phyloP scores from a whole-genome alignment of 306 rosid species.

The Lagenaria siceraria region DNA sequence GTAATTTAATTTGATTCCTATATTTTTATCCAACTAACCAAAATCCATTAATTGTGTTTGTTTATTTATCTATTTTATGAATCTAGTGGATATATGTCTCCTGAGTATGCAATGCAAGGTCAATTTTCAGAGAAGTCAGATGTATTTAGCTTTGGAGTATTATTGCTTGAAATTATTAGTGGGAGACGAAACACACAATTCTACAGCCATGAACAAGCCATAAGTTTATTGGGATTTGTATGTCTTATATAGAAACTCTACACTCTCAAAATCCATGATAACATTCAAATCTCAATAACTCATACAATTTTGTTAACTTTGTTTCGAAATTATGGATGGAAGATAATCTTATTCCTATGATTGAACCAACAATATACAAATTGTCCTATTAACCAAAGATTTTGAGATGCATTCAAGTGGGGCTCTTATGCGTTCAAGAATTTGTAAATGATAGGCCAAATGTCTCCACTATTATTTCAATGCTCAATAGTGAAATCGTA shows the following conservation, averaged over 20 bases:
- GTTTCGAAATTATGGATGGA: not conserved
- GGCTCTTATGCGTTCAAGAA: conserved; percentile 4
- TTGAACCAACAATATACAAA: not conserved
- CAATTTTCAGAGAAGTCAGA: not conserved
- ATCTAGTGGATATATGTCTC: not conserved
- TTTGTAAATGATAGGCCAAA: not conserved
- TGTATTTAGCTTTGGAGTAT: not conserved
- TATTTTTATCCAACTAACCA: not conserved
- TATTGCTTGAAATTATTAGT: not conserved
- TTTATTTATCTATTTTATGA: too few relatives aligned
- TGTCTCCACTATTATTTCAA: not conserved
- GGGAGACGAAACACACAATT: not conserved
- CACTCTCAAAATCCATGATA: not conserved
- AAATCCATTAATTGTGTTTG: not conserved
- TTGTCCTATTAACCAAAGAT: not conserved
- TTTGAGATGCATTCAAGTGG: not conserved
- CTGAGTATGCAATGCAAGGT: not conserved
- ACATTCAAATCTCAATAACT: not conserved
- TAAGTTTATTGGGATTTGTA: not conserved
- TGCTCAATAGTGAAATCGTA: conserved; percentile 3
- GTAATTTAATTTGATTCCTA: not conserved
- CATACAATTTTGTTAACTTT: not conserved
- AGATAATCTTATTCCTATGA: not conserved
- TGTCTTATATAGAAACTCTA: not conserved
- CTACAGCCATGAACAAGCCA: not conserved